Percentiles rank a stretch among this genome's conserved stretches.
Conservation (phyloP, 2,329 filamentous ascomycete genomes). For the Verticillium dahliae region DNA sequence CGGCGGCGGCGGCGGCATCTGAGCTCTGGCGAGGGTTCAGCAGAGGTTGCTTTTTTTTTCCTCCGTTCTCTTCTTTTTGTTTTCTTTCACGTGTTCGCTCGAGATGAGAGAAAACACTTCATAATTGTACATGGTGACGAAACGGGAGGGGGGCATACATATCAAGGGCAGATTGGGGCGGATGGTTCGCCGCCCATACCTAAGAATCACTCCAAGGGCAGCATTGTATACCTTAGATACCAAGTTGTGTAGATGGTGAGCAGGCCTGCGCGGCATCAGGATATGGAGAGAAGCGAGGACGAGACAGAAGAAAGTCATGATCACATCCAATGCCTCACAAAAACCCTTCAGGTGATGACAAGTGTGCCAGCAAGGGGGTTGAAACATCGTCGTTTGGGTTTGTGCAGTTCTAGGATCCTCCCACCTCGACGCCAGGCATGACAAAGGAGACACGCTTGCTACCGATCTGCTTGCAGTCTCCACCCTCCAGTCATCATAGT, state of each 20-base stretch:
- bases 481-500: not conserved
- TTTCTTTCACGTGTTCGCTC: not conserved
- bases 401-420: not conserved
- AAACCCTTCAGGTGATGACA: no score
- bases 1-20: not conserved
- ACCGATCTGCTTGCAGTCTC: not conserved
- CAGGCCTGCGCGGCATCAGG: not conserved
- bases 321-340: not conserved
- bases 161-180: not conserved
- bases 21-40: not conserved
- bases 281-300: not conserved
- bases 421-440: not conserved
- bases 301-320: not conserved
- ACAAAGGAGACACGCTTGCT: not conserved
- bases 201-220: not conserved
- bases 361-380: no score
- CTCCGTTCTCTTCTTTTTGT: not conserved
- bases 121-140: constrained; percentile 7
- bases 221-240: not conserved
- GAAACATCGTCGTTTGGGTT: not conserved
- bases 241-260: not conserved
- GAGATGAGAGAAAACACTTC: constrained; percentile 2
- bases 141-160: not conserved
- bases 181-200: not conserved
- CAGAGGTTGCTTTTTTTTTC: not conserved